Evolutionary conservation across 108 stramenopile genomes (phyloP).

Genomic region (Seminavis robusta): DNA sequence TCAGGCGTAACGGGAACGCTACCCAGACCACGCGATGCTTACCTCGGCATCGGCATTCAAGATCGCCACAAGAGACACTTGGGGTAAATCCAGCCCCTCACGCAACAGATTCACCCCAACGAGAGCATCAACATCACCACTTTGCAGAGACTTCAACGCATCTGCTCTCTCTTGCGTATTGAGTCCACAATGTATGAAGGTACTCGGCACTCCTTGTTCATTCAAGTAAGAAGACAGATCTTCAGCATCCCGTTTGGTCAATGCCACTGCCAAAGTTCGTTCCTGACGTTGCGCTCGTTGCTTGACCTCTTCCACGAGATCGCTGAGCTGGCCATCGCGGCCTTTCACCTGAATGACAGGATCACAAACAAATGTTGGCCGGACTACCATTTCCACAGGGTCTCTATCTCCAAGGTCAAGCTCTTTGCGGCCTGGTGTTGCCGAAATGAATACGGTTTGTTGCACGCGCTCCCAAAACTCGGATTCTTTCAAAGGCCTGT

Average conservation of each 20-base stretch:
- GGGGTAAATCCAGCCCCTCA: slow-evolving; percentile 79
- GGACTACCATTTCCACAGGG: slow-evolving; percentile 66
- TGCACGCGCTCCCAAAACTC: slow-evolving; percentile 69
- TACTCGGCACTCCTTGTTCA: slow-evolving; percentile 42
- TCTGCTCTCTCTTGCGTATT: slow-evolving; percentile 59
- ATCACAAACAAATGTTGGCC: slow-evolving; percentile 75
- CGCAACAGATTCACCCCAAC: slow-evolving; percentile 81
- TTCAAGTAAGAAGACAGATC: slow-evolving; percentile 50
- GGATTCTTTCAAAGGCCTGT: slow-evolving; percentile 60
- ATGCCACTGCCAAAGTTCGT: slow-evolving; percentile 50
- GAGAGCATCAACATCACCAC: slow-evolving; percentile 62
- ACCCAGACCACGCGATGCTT: too few relatives aligned
- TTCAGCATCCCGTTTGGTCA: slow-evolving; percentile 81
- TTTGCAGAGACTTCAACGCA: slow-evolving; percentile 52
- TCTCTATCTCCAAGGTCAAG: slow-evolving; percentile 21
- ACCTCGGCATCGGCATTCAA: slow-evolving; percentile 69
- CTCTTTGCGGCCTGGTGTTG: slow-evolving; percentile 63
- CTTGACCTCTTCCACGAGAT: slow-evolving; percentile 45
- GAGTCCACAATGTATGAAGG: slow-evolving; percentile 72
- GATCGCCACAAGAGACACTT: slow-evolving; percentile 79
- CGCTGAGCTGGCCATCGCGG: slow-evolving; percentile 36
- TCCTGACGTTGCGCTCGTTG: slow-evolving; percentile 28
- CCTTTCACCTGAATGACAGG: slow-evolving; percentile 62
- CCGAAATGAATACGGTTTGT: slow-evolving; percentile 69
- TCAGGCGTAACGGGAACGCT: too few relatives aligned